phyloP scores from a whole-genome alignment of 148 eudicot species.

The Diospyros lotus region DNA sequence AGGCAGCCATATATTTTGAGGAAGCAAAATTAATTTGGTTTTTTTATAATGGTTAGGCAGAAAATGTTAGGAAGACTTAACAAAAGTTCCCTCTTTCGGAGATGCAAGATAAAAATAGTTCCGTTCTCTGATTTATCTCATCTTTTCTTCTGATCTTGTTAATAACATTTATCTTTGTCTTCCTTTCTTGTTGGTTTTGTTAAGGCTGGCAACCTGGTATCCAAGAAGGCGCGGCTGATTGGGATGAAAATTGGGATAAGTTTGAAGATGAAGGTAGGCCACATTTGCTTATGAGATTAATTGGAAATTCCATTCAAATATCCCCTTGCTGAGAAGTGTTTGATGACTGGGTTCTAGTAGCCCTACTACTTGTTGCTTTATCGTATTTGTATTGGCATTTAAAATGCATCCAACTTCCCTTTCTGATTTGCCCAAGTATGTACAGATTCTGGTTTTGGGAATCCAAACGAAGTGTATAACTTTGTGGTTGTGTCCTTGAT shows the following conservation, averaged over 20 bases:
- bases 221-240: conserved; percentile 86
- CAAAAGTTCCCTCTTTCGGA: background rate
- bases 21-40: background rate
- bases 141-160: background rate
- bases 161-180: background rate
- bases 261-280: conserved; percentile 89
- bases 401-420: background rate
- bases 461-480: conserved; percentile 1
- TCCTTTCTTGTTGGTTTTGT: conserved; percentile 13
- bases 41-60: too few relatives aligned
- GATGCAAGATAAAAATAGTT: background rate
- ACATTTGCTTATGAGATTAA: background rate
- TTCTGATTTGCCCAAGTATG: background rate
- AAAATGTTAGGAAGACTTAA: background rate
- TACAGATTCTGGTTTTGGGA: background rate
- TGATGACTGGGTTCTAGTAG: background rate
- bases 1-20: background rate
- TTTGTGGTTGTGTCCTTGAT: background rate
- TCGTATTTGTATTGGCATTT: background rate
- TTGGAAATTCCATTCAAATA: conserved; percentile 1
- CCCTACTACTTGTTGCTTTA: background rate
- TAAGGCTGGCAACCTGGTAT: conserved; percentile 98
- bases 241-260: conserved; percentile 97
- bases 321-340: background rate
- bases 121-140: background rate